These are phyloP conservation scores for Clathrus columnatus DNA, from an alignment of 768 basidiomycete genomes.

Conservation along the genomic window DNA sequence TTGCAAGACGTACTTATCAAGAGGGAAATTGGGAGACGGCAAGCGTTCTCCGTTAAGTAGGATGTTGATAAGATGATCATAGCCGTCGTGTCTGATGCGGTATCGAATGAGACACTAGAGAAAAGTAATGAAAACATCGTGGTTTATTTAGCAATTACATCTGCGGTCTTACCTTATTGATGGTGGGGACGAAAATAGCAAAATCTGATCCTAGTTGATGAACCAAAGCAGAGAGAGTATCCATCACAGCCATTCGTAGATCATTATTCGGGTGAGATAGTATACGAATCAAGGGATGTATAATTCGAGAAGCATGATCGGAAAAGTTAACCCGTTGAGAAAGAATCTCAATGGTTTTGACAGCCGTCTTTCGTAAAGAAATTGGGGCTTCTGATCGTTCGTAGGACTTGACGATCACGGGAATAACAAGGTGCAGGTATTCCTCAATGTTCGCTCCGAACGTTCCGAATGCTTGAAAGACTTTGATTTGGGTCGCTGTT, in stretches of 20 bases:
- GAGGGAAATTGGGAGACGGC: slow-evolving; percentile 28
- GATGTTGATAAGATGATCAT: slow-evolving; percentile 83
- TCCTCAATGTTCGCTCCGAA: slow-evolving; percentile 97
- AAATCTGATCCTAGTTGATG: slow-evolving; percentile 94
- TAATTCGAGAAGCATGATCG: slow-evolving; percentile 93
- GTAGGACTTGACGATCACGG: slow-evolving; percentile 85
- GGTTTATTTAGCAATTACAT: neutral
- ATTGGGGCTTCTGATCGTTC: slow-evolving; percentile 72
- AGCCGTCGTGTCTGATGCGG: slow-evolving; percentile 70
- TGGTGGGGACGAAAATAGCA: slow-evolving; percentile 94
- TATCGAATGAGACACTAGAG: slow-evolving; percentile 65
- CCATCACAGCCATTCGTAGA: slow-evolving; percentile 79
- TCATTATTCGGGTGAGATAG: slow-evolving; percentile 69
- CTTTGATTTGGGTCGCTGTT: slow-evolving; percentile 72
- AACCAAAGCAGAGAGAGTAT: slow-evolving; percentile 85
- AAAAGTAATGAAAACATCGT: neutral
- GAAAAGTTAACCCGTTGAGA: slow-evolving; percentile 94
- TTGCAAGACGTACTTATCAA: slow-evolving; percentile 6
- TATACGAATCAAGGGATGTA: slow-evolving; percentile 89
- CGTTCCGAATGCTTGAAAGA: slow-evolving; percentile 89
- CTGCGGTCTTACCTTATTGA: slow-evolving; percentile 66
- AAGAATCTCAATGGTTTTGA: slow-evolving; percentile 84
- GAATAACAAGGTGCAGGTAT: slow-evolving; percentile 93
- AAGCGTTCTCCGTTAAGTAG: slow-evolving; percentile 87
- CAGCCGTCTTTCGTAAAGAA: slow-evolving; percentile 75